These are phyloP conservation scores for Strobilomyces dryophilus DNA, from an alignment of 768 basidiomycete genomes.

Conservation along the genomic window DNA sequence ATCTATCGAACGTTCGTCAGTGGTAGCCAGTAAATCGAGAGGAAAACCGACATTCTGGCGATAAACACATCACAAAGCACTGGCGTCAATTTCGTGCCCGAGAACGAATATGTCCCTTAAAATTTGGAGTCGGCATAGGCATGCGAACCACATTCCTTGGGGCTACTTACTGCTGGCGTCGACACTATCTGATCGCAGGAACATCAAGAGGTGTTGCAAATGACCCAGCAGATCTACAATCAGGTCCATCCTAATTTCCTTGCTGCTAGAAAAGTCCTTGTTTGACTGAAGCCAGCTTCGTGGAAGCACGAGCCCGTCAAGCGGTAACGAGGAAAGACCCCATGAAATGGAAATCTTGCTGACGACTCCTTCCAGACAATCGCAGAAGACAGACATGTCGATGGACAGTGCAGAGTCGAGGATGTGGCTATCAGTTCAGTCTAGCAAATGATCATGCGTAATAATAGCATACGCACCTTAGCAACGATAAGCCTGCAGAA, in stretches of 20 bases:
- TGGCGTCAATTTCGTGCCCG: slow-evolving; percentile 10
- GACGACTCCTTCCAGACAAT: slow-evolving; percentile 47
- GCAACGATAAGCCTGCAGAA: slow-evolving; percentile 34
- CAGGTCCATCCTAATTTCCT: slow-evolving; percentile 35
- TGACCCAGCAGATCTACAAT: slow-evolving; percentile 25
- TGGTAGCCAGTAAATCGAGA: background rate
- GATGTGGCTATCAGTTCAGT: slow-evolving; percentile 39
- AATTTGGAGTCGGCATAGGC: background rate
- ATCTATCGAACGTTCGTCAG: slow-evolving; percentile 30
- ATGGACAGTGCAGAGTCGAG: slow-evolving; percentile 35
- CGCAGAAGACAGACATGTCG: slow-evolving; percentile 48
- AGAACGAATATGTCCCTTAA: slow-evolving; percentile 4
- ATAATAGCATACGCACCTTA: slow-evolving; percentile 31
- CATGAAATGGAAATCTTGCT: slow-evolving; percentile 36
- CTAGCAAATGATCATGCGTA: slow-evolving; percentile 20
- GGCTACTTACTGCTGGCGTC: slow-evolving; percentile 22
- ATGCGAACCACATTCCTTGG: background rate
- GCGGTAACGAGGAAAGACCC: slow-evolving; percentile 15
- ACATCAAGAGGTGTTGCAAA: slow-evolving; percentile 26
- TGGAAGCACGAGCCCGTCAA: slow-evolving; percentile 51
- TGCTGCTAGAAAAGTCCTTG: slow-evolving; percentile 12
- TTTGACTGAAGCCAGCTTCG: slow-evolving; percentile 43
- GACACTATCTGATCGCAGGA: slow-evolving; percentile 23
- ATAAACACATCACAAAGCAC: slow-evolving; percentile 37
- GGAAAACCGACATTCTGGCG: slow-evolving; percentile 42